phyloP scores from a whole-genome alignment of 768 basidiomycete species.

The Boletus rubropictus region DNA sequence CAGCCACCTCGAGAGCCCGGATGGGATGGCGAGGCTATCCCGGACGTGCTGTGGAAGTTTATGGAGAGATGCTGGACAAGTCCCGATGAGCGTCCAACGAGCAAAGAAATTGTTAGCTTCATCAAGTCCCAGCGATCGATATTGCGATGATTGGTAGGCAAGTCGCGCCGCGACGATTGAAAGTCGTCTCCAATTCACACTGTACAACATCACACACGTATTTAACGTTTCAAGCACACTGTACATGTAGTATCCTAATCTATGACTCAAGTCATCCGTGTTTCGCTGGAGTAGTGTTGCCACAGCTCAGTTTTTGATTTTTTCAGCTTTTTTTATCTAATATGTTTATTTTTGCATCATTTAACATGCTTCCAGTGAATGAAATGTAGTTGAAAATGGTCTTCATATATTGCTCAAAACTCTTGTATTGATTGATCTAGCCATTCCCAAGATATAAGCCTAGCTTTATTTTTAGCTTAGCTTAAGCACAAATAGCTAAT shows the following conservation, averaged over 20 bases:
- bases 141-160: not conserved
- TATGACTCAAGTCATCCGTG: no score
- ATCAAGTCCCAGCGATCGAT: conserved; percentile 1
- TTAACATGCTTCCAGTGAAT: no score
- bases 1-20: conserved; percentile 7
- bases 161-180: not conserved
- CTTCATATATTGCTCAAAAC: no score
- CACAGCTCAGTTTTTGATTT: no score
- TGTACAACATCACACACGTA: not conserved
- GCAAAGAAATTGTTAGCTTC: conserved; percentile 10
- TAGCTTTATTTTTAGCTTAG: no score
- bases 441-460: no score
- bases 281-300: no score
- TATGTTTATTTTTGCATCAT: no score
- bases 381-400: no score
- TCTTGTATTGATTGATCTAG: no score
- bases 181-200: not conserved
- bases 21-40: conserved; percentile 24
- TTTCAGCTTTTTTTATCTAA: no score
- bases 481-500: no score
- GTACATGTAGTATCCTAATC: not conserved
- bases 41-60: conserved; percentile 21
- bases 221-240: not conserved
- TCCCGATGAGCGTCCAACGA: conserved; percentile 15
- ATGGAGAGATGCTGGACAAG: conserved; percentile 20